These are phyloP conservation scores for Geranomyces michiganensis DNA, from an alignment of 192 early-diverging fungal genomes.

Conservation along the genomic window DNA sequence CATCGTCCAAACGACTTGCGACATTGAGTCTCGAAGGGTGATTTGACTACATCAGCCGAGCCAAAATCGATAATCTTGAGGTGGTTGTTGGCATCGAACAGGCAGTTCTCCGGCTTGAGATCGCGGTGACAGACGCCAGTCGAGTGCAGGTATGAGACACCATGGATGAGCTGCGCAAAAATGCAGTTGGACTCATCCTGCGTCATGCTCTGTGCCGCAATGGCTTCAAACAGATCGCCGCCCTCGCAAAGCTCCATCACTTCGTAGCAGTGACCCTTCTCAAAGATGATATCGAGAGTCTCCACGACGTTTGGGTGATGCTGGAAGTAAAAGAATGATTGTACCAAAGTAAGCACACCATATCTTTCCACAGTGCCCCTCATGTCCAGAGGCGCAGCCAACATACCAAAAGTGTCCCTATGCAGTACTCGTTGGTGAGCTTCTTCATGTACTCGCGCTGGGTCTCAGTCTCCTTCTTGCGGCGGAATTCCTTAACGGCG, in stretches of 20 bases:
- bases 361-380: neutral
- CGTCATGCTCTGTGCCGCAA: constrained; percentile 36
- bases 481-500: constrained; percentile 19
- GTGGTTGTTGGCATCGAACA: constrained; percentile 67
- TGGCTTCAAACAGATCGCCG: constrained; percentile 80
- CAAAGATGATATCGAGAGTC: constrained; percentile 22
- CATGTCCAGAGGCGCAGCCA: neutral
- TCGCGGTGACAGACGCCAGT: constrained; percentile 88
- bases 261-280: constrained; percentile 37
- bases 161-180: constrained; percentile 86
- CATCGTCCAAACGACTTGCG: constrained; percentile 6
- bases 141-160: constrained; percentile 82
- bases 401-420: constrained; percentile 1
- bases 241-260: constrained; percentile 88
- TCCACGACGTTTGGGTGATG: constrained; percentile 25
- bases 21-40: constrained; percentile 64
- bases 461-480: constrained; percentile 4
- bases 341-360: neutral
- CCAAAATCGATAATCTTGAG: constrained; percentile 98
- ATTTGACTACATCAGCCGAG: constrained; percentile 84
- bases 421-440: constrained; percentile 27
- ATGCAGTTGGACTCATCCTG: constrained; percentile 37
- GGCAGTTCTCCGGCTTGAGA: constrained; percentile 72
- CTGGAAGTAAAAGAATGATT: neutral
- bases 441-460: constrained; percentile 26